phyloP scores from a whole-genome alignment of 192 early-diverging fungal genomes.

The Dissophora ornata region DNA sequence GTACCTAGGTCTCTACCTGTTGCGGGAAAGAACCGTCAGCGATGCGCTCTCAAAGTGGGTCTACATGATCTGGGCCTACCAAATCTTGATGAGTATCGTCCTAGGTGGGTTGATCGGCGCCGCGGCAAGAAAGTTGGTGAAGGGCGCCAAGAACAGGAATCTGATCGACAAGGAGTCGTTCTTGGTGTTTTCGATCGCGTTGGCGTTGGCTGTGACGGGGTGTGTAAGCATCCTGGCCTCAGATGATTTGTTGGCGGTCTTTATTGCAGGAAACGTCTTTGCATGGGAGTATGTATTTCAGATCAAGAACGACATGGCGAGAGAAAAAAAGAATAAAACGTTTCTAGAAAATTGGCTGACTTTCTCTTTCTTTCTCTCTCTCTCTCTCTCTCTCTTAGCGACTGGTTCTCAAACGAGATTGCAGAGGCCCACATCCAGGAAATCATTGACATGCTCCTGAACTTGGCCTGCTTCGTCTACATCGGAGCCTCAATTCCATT shows the following conservation, averaged over 20 bases:
- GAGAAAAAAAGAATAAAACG: too few relatives aligned
- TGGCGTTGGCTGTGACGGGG: conserved; percentile 71
- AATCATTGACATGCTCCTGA: conserved; percentile 84
- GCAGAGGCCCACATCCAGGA: conserved; percentile 84
- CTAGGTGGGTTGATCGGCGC: conserved; percentile 82
- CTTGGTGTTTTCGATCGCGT: conserved; percentile 76
- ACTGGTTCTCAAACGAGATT: conserved; percentile 87
- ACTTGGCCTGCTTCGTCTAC: conserved; percentile 89
- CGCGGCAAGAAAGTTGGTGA: conserved; percentile 70
- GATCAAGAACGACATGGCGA: too few relatives aligned
- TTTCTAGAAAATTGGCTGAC: not conserved
- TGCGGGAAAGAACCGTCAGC: conserved; percentile 61
- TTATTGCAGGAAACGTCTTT: conserved; percentile 76
- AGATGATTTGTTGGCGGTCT: conserved; percentile 74
- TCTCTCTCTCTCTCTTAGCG: conserved; percentile 47
- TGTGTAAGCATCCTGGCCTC: conserved; percentile 70
- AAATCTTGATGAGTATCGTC: conserved; percentile 75
- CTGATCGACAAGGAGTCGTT: conserved; percentile 84
- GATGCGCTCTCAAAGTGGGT: conserved; percentile 80
- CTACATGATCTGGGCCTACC: conserved; percentile 75
- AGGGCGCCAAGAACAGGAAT: conserved; percentile 66
- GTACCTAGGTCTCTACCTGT: conserved; percentile 77
- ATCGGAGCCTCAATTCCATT: conserved; percentile 86
- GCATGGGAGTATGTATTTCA: conserved; percentile 72
- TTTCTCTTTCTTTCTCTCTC: not conserved